phyloP scores from a whole-genome alignment of 805 yeast genomes.

The Grigorovia humatica region DNA sequence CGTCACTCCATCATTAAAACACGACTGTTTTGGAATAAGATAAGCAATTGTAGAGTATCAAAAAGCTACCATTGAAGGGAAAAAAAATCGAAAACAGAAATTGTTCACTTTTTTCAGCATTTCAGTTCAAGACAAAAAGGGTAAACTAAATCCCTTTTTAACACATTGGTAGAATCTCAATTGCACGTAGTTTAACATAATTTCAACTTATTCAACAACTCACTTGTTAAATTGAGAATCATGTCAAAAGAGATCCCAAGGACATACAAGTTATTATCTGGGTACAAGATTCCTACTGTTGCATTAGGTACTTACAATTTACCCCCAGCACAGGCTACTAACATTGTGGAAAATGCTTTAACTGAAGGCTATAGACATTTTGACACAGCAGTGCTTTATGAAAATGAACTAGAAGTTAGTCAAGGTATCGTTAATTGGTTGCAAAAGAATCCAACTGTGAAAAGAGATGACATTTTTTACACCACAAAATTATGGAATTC shows the following conservation, averaged over 20 bases:
- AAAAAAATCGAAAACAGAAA: too few species aligned
- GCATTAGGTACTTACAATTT: conserved; percentile 47
- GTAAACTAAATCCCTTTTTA: too few species aligned
- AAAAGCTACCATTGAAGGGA: too few species aligned
- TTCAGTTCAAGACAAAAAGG: neutral
- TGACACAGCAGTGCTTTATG: conserved; percentile 62
- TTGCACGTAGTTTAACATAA: too few species aligned
- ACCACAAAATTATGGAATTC: conserved; percentile 70
- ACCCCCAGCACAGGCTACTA: conserved; percentile 30
- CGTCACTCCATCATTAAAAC: too few species aligned
- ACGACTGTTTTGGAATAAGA: too few species aligned
- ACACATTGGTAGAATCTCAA: too few species aligned
- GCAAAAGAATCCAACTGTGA: conserved; percentile 34
- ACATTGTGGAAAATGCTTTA: conserved; percentile 47
- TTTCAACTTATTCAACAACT: too few species aligned
- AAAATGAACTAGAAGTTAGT: conserved; percentile 52
- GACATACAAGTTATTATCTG: conserved; percentile 40
- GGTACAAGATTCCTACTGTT: conserved; percentile 43
- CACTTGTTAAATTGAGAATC: neutral
- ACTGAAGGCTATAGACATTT: conserved; percentile 61
- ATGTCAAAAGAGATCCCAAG: conserved; percentile 10
- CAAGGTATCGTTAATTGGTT: conserved; percentile 48
- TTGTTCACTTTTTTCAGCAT: neutral
- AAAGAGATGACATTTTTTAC: conserved; percentile 43
- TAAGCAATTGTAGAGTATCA: too few species aligned